Evolutionary conservation across 2,329 filamentous ascomycete species (phyloP), one percentile per base, ranked within the genome.

Genomic region (Fusarium vanettenii): DNA sequence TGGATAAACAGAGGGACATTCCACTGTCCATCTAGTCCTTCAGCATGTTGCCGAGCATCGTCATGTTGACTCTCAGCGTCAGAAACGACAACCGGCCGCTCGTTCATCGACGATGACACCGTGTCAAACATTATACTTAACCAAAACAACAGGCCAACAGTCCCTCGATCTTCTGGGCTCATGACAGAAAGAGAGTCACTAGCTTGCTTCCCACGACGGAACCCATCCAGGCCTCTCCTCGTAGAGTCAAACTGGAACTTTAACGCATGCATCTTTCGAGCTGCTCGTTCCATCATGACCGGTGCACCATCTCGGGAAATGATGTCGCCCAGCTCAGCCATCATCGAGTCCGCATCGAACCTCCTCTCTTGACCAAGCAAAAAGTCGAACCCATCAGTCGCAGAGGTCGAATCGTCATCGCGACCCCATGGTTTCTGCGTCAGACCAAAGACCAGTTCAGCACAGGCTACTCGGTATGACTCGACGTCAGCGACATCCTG

Each of bases 51-150:
- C 20, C 67, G 67, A 39, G 66, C 73, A 25, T 73, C 77, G 10
- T 81, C 79, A 63, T 81, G 82, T 37, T 83, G 82, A 55, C 82
- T 83, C 55, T 84, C 82, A n/a, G 84, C 82, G 52, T 85, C 84
- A 1, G 80, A 76, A 3, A 85, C 79, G 0, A 82, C 82, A 5
- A 84, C 77, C 0, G 79, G 77, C 27, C 79, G 71, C 67, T 80
- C 72, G 37, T 87, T 84, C 83, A 91, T 88, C 1, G 88, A 87
- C 0, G 89, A 85, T 0, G 87, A 89, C 10, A 90, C 79, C 0
- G 89, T 90, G 74, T 91, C 89, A 57, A 89, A 88, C 89, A 91
- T 91, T 55, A 90, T 82, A 0, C 86, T 87, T 18, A 91, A 81
- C 89, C 89, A 91, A 75, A 88, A 90, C 3, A 91, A 76, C 13